Percentiles rank a stretch among this genome's conserved stretches.
Evolutionary conservation across 2,329 filamentous ascomycete species (phyloP).

Genomic region (Hymenoscyphus repandus): DNA sequence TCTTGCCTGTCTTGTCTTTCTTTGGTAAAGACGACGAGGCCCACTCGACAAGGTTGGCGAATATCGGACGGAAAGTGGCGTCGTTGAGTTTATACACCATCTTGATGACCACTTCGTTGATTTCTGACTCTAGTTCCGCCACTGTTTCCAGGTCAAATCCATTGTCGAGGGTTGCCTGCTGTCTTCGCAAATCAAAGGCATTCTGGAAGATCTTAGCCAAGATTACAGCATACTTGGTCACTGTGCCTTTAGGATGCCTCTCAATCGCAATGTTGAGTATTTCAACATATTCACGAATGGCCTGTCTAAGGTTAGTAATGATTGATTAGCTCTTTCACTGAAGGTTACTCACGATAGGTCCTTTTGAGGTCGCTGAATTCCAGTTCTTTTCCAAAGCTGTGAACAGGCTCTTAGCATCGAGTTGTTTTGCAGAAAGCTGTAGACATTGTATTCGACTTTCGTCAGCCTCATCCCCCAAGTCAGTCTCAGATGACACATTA

Average conservation of each 20-base stretch:
- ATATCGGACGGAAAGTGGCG: conserved; percentile 85
- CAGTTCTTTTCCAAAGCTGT: conserved; percentile 69
- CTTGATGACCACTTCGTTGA: conserved; percentile 71
- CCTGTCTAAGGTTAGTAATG: conserved; percentile 38
- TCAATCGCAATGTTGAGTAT: conserved; percentile 68
- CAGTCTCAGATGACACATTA: conserved; percentile 62
- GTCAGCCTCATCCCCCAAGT: conserved; percentile 55
- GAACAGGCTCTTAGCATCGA: conserved; percentile 74
- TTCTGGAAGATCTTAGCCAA: conserved; percentile 62
- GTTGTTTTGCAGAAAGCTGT: conserved; percentile 67
- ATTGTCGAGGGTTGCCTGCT: conserved; percentile 42
- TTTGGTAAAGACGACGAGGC: conserved; percentile 55
- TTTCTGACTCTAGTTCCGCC: conserved; percentile 53
- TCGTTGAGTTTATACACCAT: conserved; percentile 98
- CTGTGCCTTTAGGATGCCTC: conserved; percentile 68
- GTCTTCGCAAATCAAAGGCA: conserved; percentile 60
- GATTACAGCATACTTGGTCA: conserved; percentile 67
- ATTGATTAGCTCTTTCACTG: background rate
- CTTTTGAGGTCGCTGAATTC: conserved; percentile 54
- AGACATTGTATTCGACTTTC: conserved; percentile 65
- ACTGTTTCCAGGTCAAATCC: conserved; percentile 42
- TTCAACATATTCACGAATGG: conserved; percentile 62
- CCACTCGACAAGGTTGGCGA: conserved; percentile 82
- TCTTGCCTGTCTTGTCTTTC: conserved; percentile 52
- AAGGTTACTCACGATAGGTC: conserved; percentile 51